Base-by-base conservation (phyloP, 2,329 filamentous ascomycete genomes). In the Hypocreales sp. region DNA sequence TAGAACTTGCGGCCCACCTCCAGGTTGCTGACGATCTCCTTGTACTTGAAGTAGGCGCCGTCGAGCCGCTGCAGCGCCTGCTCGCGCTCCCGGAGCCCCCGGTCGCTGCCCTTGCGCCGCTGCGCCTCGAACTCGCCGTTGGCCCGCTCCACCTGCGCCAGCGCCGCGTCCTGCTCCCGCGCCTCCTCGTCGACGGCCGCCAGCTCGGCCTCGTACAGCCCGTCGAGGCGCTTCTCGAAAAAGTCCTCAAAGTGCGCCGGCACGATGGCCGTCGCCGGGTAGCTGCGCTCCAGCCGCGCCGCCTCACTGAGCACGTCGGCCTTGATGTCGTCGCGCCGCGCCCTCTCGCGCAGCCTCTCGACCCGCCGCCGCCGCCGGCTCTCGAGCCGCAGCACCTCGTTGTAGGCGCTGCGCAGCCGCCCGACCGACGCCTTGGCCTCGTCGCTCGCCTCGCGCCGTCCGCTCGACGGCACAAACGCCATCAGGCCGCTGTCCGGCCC, bases 1-100 rank as follows among this genome's bases (percentile, higher is more conserved):
- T 95, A 98, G 48, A 98, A 98, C 48, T 90, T 94, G 28, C 87
- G 66, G 1, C 83, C 90, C 0, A 79, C 81, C 38, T 95, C 87
- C 3, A 94, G 64, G 45, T 95, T 93, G 37, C 72, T 81, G 31
- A 93, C 73, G 31, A 95, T 82, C 49, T 98, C 87, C 55, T 93
- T 93, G 60, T 95, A 95, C 54, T 87, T 92, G 51, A 84, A 74
- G 48, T 92, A 95, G 1, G 83, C 87, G 36, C 80, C 84, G 50
- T 95, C 87, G 8, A 98, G 61, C 35, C 69, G 73, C 51, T 98
- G 90, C 26, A 98, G 56, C 0, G 83, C 84, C 39, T 79, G 69
- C 48, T 95, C 87, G 10, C 90, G 72, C 45, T 92, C 84, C 33
- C 55, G 51, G 37, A 83, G 59, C 24, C 66, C 66, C 11, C 60